A percentile compares a stretch with the other conserved stretches of the same genome.
Conservation (phyloP, 116 monocot genomes). For the Posidonia oceanica region DNA sequence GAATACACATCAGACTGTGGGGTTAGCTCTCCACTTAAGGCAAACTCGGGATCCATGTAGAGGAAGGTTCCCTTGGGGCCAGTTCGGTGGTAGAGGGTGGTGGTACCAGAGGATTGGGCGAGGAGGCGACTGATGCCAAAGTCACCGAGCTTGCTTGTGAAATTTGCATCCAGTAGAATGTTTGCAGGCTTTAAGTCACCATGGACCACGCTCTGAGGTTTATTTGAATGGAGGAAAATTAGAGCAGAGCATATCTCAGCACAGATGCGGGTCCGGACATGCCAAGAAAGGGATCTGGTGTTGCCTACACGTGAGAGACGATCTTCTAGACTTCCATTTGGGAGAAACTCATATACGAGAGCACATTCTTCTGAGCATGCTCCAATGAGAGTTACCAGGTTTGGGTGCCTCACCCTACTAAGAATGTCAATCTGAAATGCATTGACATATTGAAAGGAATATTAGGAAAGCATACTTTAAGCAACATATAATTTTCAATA, state of each 20-base stretch:
- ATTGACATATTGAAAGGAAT: not conserved
- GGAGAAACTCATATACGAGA: constrained; percentile 57
- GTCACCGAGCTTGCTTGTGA: constrained; percentile 47
- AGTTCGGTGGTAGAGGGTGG: constrained; percentile 38
- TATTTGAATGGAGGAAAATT: constrained; percentile 55
- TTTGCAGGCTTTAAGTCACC: constrained; percentile 78
- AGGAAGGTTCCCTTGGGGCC: constrained; percentile 58
- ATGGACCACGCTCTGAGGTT: constrained; percentile 51
- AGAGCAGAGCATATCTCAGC: constrained; percentile 67
- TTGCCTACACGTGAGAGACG: constrained; percentile 36
- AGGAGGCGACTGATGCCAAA: constrained; percentile 64
- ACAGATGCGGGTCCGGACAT: constrained; percentile 33
- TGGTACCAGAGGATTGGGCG: constrained; percentile 15
- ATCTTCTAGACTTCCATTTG: constrained; percentile 66
- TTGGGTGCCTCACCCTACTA: constrained; percentile 63
- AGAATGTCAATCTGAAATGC: constrained; percentile 50
- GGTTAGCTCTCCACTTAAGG: constrained; percentile 53
- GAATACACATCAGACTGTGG: constrained; percentile 59
- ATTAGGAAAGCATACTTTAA: no score
- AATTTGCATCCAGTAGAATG: constrained; percentile 61
- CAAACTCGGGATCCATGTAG: constrained; percentile 75
- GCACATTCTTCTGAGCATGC: constrained; percentile 46
- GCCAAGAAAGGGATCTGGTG: constrained; percentile 57
- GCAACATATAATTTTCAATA: no score
- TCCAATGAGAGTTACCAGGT: constrained; percentile 67